A percentile compares a stretch with the other conserved stretches of the same genome.
Conservation (phyloP, 1,139 yeast species). For the Pneumocystis sp. region DNA sequence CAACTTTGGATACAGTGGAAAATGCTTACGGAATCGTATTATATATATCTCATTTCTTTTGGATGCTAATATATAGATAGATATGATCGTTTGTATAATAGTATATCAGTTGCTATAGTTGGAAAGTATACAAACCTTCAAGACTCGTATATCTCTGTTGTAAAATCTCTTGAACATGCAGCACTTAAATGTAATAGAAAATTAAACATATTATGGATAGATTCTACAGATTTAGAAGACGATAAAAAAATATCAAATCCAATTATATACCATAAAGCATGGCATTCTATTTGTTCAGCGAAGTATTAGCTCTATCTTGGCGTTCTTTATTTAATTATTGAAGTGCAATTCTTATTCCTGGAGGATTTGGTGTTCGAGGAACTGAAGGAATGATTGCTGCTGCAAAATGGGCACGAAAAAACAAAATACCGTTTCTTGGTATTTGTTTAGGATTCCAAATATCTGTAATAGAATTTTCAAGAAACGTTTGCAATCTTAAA, state of each 20-base stretch:
- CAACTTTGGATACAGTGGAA: constrained; percentile 66
- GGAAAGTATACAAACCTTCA: constrained; percentile 94
- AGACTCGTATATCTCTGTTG: constrained; percentile 88
- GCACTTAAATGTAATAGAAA: constrained; percentile 78
- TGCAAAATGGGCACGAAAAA: constrained; percentile 94
- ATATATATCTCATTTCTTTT: not conserved
- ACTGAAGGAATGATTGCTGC: constrained; percentile 97
- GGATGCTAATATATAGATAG: not conserved
- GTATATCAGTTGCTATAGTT: constrained; percentile 85
- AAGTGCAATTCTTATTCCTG: constrained; percentile 84
- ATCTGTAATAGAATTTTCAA: constrained; percentile 86
- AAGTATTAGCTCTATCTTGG: constrained; percentile 26
- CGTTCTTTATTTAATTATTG: not conserved
- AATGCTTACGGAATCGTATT: constrained; percentile 50
- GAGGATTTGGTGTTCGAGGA: constrained; percentile 96
- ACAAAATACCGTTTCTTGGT: constrained; percentile 84
- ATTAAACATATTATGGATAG: constrained; percentile 88
- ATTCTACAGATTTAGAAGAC: constrained; percentile 77
- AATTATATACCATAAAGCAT: constrained; percentile 78
- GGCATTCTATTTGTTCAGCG: constrained; percentile 88
- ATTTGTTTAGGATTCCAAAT: constrained; percentile 96
- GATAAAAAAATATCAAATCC: constrained; percentile 39
- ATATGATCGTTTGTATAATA: constrained; percentile 64
- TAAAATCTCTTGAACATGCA: constrained; percentile 88
- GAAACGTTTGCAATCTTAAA: constrained; percentile 57